Evolutionary conservation across 768 basidiomycete species (phyloP).

Genomic region (Phaffia tasmanica): DNA sequence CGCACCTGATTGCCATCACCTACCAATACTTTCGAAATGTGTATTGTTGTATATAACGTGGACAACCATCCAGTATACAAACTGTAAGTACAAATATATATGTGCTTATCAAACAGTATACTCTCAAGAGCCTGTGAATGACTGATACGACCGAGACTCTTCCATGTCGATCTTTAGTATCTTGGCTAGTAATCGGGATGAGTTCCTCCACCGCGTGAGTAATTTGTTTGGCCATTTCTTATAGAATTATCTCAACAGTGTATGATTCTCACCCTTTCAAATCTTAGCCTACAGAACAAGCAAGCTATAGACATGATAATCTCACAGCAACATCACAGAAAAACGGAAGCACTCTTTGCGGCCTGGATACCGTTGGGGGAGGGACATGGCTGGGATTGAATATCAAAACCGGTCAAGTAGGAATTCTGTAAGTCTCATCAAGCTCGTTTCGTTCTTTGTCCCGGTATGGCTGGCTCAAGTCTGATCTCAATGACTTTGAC

Average conservation of each 20-base stretch:
- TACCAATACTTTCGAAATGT: slow-evolving; percentile 2
- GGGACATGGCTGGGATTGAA: slow-evolving; percentile 24
- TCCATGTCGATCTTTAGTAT: slow-evolving; percentile 1
- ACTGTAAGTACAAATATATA: background rate
- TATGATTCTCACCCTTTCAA: too few species aligned
- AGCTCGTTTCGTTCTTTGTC: background rate
- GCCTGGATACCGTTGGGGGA: slow-evolving; percentile 10
- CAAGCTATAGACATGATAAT: background rate
- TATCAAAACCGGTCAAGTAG: slow-evolving; percentile 6
- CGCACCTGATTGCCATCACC: too few species aligned
- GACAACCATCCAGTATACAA: slow-evolving; percentile 20
- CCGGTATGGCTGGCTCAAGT: background rate
- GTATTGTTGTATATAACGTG: slow-evolving; percentile 20
- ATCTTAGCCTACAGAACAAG: background rate
- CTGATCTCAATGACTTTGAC: background rate
- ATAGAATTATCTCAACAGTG: too few species aligned
- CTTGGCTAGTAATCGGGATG: slow-evolving; percentile 21
- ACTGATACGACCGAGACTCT: background rate
- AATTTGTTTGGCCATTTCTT: too few species aligned
- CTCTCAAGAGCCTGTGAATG: background rate
- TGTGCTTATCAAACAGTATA: background rate
- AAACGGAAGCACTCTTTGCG: slow-evolving; percentile 2
- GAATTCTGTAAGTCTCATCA: slow-evolving; percentile 13
- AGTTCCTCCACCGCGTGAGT: slow-evolving; percentile 17
- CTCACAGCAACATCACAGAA: background rate